Conservation (phyloP, 2,329 filamentous ascomycete genomes). For the Dactylellina sp. region DNA sequence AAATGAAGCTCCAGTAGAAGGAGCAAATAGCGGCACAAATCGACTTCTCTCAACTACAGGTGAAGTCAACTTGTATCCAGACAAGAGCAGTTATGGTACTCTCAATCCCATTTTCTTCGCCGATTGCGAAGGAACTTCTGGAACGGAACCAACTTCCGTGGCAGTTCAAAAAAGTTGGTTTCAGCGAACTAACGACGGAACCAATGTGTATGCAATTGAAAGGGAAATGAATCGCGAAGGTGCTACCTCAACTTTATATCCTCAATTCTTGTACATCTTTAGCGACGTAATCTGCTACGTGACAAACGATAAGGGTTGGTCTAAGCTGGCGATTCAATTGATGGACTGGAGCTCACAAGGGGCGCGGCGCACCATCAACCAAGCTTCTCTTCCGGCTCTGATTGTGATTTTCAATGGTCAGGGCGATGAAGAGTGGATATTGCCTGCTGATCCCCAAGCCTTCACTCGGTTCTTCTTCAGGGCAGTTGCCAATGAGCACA, state of each 20-base stretch:
- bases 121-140: slow-evolving; percentile 29
- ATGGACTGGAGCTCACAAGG: slow-evolving; percentile 23
- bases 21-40: not conserved
- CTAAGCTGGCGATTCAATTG: not conserved
- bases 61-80: slow-evolving; percentile 28
- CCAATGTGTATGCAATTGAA: not conserved
- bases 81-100: slow-evolving; percentile 8
- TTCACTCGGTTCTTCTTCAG: slow-evolving; percentile 1
- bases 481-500: not conserved
- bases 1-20: not conserved
- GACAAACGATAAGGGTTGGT: not conserved
- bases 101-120: slow-evolving; percentile 12
- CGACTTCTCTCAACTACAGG: not conserved
- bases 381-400: slow-evolving; percentile 23
- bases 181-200: not conserved
- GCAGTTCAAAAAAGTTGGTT: slow-evolving; percentile 19
- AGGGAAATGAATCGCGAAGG: not conserved
- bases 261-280: slow-evolving; percentile 33
- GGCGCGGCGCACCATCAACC: slow-evolving; percentile 24
- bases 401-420: slow-evolving; percentile 17
- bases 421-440: not conserved
- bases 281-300: slow-evolving; percentile 38
- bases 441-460: not conserved
- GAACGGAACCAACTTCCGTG: not conserved
- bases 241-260: slow-evolving; percentile 13